Evolutionary conservation across 2,329 filamentous ascomycete genomes (phyloP).

Genomic region (Aspergillus phoenicis): DNA sequence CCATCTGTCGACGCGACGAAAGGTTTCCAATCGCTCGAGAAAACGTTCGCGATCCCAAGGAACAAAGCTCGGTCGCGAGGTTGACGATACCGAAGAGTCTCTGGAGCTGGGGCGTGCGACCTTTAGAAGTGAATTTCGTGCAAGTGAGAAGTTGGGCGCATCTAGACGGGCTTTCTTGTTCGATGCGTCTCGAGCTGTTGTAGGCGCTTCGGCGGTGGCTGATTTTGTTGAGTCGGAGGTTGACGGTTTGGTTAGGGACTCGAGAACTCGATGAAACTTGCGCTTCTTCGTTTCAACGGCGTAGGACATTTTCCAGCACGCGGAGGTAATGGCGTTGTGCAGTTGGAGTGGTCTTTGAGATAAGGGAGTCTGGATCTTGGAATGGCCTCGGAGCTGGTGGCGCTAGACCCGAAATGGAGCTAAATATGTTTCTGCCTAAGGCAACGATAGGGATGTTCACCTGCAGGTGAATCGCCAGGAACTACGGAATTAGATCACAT

Average conservation of each 20-base stretch:
- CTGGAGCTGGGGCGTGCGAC: constrained; percentile 29
- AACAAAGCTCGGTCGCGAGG: constrained; percentile 69
- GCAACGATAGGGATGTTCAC: not conserved
- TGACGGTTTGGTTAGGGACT: constrained; percentile 45
- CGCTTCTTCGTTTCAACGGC: constrained; percentile 51
- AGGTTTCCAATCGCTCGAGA: constrained; percentile 78
- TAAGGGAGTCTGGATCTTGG: not conserved
- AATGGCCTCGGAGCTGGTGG: not conserved
- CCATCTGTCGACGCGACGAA: constrained; percentile 89
- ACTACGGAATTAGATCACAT: too few species aligned
- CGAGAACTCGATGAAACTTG: constrained; percentile 51
- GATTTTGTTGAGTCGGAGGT: constrained; percentile 22
- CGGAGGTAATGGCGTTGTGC: not conserved
- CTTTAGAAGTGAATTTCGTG: constrained; percentile 30
- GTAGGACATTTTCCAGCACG: constrained; percentile 42
- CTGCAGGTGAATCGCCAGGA: too few species aligned
- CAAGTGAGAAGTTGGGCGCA: constrained; percentile 23
- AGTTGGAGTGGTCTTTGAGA: not conserved
- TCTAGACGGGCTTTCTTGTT: constrained; percentile 40
- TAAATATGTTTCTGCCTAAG: not conserved
- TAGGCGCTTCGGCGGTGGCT: constrained; percentile 21
- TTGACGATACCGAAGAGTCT: constrained; percentile 36
- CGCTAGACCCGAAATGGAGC: not conserved
- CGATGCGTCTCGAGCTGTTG: constrained; percentile 32
- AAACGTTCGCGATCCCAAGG: constrained; percentile 85